Evolutionary conservation across 176 grass and related monocot genomes (phyloP), one percentile per base, ranked within the genome.

Genomic region (Oryza nivara): DNA sequence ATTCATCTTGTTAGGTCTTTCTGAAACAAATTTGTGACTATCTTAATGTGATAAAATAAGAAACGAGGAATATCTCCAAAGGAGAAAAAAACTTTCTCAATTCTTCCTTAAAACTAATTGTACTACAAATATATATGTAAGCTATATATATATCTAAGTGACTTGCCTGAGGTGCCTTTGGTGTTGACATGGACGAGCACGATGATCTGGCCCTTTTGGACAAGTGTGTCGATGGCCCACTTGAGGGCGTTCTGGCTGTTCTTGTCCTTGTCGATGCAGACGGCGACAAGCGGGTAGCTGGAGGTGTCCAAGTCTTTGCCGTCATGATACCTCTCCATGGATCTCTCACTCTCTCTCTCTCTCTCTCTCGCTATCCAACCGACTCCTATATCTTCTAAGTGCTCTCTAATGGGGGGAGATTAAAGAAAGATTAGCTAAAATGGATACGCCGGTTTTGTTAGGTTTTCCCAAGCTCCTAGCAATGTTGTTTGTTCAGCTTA

Each of bases 231-330:
- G 9, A 93, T 65, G 16, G 92, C 77, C 95, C 95, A 98, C 85
- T 93, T 95, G 61, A 98, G 81, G 14, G 95, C 89, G 72, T 69
- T 79, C 71, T 98, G 92, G 78, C 92, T 95, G 71, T 90, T 89
- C 70, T 98, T 98, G 76, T 92, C 89, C 65, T 92, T 93, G 72
- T 93, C 91, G 76, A 95, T 98, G 80, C 90, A 94, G 66, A 98
- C 89, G 6, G 91, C 95, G 16, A 98, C 85, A 35, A 98, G 72
- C 7, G 90, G 89, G 72, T 79, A 87, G 11, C 70, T 67, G 3
- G 54, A 45, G 6, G 52, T 14, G 80, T 86, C 74, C 7, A 14
- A 20, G 20, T 84, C 77, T 44, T 30, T 76, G 15, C 45, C 74
- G 4, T 83, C 73, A 17, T 25, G 22, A 64, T 91, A 93, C 77